phyloP scores from a whole-genome alignment of 257 asterid species.

The Solanum boliviense region DNA sequence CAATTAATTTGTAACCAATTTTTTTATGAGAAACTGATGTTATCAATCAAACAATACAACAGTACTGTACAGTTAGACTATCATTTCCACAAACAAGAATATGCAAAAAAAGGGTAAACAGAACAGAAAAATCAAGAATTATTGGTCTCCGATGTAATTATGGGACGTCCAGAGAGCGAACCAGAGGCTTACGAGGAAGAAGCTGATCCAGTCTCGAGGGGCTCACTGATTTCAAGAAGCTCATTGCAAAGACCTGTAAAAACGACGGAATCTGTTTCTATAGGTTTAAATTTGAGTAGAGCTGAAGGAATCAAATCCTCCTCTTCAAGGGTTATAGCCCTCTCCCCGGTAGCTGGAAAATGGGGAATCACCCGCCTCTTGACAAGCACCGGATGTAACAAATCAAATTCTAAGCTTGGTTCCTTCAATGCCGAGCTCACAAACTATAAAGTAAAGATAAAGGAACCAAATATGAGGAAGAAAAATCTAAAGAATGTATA shows the following conservation, averaged over 20 bases:
- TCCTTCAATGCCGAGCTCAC: conserved; percentile 80
- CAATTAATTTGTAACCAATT: neutral
- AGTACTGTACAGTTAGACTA: neutral
- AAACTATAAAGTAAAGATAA: conserved; percentile 22
- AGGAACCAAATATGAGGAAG: neutral
- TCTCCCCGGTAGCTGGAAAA: conserved; percentile 47
- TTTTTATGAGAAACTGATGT: neutral
- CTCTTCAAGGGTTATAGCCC: conserved; percentile 47
- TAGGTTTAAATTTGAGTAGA: conserved; percentile 67
- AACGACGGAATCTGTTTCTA: conserved; percentile 57
- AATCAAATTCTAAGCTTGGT: conserved; percentile 71
- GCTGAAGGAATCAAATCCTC: conserved; percentile 96
- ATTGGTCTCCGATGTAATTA: neutral
- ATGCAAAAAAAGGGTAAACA: neutral
- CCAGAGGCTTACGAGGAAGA: neutral
- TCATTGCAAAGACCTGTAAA: conserved; percentile 76
- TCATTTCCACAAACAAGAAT: neutral
- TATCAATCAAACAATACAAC: neutral
- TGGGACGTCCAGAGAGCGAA: neutral
- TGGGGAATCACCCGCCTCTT: conserved; percentile 64
- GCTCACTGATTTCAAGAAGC: conserved; percentile 66
- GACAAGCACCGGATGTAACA: conserved; percentile 55
- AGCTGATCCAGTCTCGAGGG: conserved; percentile 32
- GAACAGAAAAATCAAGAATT: neutral
- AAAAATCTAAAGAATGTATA: neutral